Evolutionary conservation across 2,329 filamentous ascomycete species (phyloP).

Genomic region (Sclerotinia glacialis): DNA sequence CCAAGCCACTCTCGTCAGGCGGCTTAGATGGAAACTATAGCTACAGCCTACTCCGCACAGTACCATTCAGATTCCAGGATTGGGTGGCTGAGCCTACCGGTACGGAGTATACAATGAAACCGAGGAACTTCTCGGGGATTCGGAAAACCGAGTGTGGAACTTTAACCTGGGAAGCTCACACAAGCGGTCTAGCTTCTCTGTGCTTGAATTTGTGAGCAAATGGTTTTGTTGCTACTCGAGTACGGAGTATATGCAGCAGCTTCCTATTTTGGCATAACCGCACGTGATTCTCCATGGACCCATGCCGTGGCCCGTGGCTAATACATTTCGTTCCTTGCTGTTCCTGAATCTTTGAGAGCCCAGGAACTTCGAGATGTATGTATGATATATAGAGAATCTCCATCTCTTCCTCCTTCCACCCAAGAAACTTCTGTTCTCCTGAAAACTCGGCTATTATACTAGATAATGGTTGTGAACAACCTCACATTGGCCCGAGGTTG

Average conservation of each 20-base stretch:
- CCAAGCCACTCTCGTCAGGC: constrained; percentile 1
- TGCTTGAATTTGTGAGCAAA: background rate
- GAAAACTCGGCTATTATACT: background rate
- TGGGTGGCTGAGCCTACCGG: background rate
- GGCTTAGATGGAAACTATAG: background rate
- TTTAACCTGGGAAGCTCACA: background rate
- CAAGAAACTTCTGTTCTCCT: background rate
- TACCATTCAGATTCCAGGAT: background rate
- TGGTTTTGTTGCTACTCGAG: no score
- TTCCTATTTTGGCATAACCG: background rate
- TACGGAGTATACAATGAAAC: background rate
- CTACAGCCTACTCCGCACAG: no score
- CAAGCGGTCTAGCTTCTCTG: background rate
- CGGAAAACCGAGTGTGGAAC: background rate
- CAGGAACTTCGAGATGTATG: no score
- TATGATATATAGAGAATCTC: background rate
- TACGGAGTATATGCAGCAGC: background rate
- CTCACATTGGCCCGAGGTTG: background rate
- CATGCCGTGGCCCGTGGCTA: background rate
- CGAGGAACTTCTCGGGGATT: background rate
- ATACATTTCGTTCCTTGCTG: background rate
- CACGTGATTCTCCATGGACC: background rate
- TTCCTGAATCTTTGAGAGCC: background rate
- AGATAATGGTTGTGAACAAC: background rate
- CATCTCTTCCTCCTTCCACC: background rate